Conservation (phyloP, 257 asterid genomes). For the Gynochthodes officinalis region DNA sequence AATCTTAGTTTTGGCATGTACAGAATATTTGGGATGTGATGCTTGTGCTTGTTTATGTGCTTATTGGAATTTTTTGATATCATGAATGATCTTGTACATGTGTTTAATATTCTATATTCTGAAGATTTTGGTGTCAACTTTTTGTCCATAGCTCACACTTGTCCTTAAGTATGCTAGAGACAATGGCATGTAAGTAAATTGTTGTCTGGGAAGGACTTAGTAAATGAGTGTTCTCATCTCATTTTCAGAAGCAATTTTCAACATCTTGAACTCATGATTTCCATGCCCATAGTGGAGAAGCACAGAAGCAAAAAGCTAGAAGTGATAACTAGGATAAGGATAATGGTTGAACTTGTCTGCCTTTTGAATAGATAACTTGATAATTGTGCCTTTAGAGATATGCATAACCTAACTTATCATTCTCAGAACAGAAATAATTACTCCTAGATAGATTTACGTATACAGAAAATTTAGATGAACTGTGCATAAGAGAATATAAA, state of each 20-base stretch:
- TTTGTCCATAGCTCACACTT: not conserved
- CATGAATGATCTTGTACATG: not conserved
- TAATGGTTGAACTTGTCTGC: not conserved
- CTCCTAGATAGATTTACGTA: not conserved
- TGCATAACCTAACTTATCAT: not conserved
- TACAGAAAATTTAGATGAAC: too few species aligned
- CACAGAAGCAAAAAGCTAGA: not conserved
- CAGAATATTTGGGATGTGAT: too few species aligned
- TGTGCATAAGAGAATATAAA: too few species aligned
- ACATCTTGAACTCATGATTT: not conserved
- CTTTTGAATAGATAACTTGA: not conserved
- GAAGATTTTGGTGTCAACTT: not conserved
- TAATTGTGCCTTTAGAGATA: not conserved
- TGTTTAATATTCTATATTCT: not conserved
- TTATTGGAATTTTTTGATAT: not conserved
- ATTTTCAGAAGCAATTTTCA: not conserved
- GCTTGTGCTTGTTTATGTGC: too few species aligned
- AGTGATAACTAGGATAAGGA: not conserved
- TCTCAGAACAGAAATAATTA: not conserved
- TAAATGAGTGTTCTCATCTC: not conserved
- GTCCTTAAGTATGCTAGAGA: not conserved
- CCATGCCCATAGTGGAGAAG: not conserved
- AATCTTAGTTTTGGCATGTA: too few species aligned
- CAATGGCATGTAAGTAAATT: not conserved
- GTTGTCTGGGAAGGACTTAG: not conserved